These are phyloP conservation scores for Harringtonia aguacate DNA, from an alignment of 2,329 filamentous ascomycete genomes.

Conservation along the genomic window DNA sequence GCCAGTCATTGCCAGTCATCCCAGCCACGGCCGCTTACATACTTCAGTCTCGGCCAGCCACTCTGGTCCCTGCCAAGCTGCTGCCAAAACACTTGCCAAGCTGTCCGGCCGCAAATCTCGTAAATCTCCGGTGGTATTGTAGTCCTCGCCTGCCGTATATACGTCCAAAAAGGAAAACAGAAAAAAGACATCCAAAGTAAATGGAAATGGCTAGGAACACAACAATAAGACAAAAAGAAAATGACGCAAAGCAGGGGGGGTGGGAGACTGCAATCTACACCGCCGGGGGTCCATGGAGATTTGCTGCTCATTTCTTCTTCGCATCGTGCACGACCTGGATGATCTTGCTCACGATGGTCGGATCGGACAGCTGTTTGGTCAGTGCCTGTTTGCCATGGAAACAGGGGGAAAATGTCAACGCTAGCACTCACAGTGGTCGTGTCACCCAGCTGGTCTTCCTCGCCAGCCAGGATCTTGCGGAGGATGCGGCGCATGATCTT, in stretches of 20 bases:
- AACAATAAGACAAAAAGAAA: background rate
- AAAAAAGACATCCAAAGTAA: background rate
- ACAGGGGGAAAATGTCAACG: conserved; percentile 4
- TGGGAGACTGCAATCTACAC: background rate
- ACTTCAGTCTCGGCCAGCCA: too few species aligned
- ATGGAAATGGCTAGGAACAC: background rate
- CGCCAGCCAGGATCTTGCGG: conserved; percentile 92
- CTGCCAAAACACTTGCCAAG: too few species aligned
- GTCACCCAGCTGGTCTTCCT: conserved; percentile 94
- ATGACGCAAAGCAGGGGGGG: background rate
- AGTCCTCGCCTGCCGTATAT: background rate
- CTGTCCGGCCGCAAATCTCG: too few species aligned
- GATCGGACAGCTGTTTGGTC: conserved; percentile 64
- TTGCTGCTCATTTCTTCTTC: conserved; percentile 33
- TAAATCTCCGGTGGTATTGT: too few species aligned
- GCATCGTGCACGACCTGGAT: conserved; percentile 66
- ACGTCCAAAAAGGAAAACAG: background rate
- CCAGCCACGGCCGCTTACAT: too few species aligned
- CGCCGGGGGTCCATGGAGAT: background rate
- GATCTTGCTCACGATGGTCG: conserved; percentile 79
- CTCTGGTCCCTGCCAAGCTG: too few species aligned
- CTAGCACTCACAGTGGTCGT: conserved; percentile 65
- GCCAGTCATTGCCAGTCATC: too few species aligned
- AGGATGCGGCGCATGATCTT: conserved; percentile 99
- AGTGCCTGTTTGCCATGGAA: conserved; percentile 1